These are phyloP conservation scores for Aspergillus clavatus DNA, from an alignment of 2,329 filamentous ascomycete species.

Conservation along the genomic window DNA sequence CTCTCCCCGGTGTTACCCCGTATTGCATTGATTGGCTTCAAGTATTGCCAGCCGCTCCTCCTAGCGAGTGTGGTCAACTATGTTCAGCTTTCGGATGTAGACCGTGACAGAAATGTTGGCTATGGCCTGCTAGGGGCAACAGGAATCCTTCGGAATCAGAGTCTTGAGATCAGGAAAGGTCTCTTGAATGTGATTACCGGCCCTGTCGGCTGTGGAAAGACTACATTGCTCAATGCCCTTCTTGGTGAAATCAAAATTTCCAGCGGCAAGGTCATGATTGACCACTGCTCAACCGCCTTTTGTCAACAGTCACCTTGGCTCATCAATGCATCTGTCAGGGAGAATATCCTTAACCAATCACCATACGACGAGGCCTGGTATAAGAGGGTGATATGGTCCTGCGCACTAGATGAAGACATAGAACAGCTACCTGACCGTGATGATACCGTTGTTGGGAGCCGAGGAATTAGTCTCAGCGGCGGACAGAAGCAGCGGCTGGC, in stretches of 20 bases:
- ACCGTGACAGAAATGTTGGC: slow-evolving; percentile 17
- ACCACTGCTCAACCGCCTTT: slow-evolving; percentile 12
- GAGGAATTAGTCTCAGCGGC: slow-evolving; percentile 43
- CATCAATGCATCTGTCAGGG: slow-evolving; percentile 15
- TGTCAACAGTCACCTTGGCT: slow-evolving; percentile 22
- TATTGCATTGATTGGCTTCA: slow-evolving; percentile 13
- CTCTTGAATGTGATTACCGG: slow-evolving; percentile 31
- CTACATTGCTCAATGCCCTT: slow-evolving; percentile 36
- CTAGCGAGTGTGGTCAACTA: slow-evolving; percentile 21
- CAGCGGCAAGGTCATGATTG: slow-evolving; percentile 2
- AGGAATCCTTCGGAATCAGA: slow-evolving; percentile 34
- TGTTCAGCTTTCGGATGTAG: slow-evolving; percentile 6
- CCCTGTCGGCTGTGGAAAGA: slow-evolving; percentile 44
- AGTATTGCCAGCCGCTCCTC: slow-evolving; percentile 29
- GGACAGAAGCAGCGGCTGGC: slow-evolving; percentile 44
- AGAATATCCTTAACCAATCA: slow-evolving; percentile 24
- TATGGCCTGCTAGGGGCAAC: slow-evolving; percentile 36
- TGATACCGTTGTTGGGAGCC: slow-evolving; percentile 38
- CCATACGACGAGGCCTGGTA: slow-evolving; percentile 15
- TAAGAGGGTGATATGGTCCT: slow-evolving; percentile 19
- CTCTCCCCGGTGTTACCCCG: slow-evolving; percentile 21
- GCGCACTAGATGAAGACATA: slow-evolving; percentile 27
- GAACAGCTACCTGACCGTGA: slow-evolving; percentile 24
- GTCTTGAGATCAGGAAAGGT: slow-evolving; percentile 51
- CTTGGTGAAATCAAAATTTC: slow-evolving; percentile 53